These are phyloP conservation scores for Thalassiosira delicatula DNA, from an alignment of 352 stramenopile species.

Conservation along the genomic window DNA sequence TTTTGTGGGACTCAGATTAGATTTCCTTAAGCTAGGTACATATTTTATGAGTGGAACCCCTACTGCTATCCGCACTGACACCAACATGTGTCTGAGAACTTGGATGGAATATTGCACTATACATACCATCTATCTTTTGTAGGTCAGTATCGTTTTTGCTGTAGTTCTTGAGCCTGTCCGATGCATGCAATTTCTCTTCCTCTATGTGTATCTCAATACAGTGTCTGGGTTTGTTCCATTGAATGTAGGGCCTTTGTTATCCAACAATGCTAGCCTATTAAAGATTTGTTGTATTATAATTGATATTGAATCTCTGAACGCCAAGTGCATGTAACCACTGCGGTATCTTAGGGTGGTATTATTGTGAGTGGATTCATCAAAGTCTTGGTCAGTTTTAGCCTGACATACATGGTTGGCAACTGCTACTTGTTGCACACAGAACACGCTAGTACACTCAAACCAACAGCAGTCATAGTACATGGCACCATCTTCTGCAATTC, in stretches of 20 bases:
- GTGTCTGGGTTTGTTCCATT: too few species aligned
- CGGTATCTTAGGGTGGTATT: slow-evolving; percentile 14
- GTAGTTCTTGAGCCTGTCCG: slow-evolving; percentile 7
- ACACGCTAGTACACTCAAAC: not conserved
- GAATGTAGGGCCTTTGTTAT: too few species aligned
- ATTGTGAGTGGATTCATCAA: slow-evolving; percentile 29
- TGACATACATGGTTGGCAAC: not conserved
- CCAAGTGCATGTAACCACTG: slow-evolving; percentile 42
- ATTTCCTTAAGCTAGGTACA: too few species aligned
- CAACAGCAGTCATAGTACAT: not conserved
- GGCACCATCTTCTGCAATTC: not conserved
- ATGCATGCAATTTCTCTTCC: not conserved
- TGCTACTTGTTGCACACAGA: not conserved
- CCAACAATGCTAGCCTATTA: too few species aligned
- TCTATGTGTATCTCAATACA: not conserved
- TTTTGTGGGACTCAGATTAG: too few species aligned
- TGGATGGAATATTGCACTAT: too few species aligned
- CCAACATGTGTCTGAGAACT: too few species aligned
- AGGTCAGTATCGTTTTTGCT: not conserved
- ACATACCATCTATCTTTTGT: not conserved
- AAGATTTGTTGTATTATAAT: not conserved
- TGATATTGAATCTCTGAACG: slow-evolving; percentile 2
- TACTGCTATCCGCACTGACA: too few species aligned
- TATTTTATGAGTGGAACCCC: too few species aligned
- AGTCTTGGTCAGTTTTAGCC: not conserved